phyloP scores from a whole-genome alignment of 371 early-diverging fungal species.

The Capillidium heterosporum region DNA sequence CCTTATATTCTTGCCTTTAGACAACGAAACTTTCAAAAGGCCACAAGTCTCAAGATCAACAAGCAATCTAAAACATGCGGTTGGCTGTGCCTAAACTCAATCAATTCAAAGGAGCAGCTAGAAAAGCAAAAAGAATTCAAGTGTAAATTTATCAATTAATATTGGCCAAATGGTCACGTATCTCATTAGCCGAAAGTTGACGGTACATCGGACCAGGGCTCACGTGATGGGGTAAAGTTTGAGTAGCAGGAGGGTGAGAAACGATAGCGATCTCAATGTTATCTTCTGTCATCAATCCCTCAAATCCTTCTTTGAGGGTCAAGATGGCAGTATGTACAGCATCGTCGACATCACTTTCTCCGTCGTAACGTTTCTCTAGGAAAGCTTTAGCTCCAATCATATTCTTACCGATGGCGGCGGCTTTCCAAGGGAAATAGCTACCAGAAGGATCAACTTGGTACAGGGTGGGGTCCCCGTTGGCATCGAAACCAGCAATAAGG shows the following conservation, averaged over 20 bases:
- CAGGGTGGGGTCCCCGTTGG: constrained; percentile 61
- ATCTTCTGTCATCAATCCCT: constrained; percentile 86
- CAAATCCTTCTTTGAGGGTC: constrained; percentile 95
- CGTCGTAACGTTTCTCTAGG: constrained; percentile 89
- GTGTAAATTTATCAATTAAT: too few species aligned
- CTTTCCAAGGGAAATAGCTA: constrained; percentile 96
- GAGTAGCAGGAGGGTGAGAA: neutral
- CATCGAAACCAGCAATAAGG: constrained; percentile 88
- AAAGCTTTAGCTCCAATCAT: constrained; percentile 97
- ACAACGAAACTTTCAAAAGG: too few species aligned
- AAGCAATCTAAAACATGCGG: too few species aligned
- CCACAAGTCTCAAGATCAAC: too few species aligned
- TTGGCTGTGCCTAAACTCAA: too few species aligned
- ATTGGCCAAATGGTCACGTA: too few species aligned
- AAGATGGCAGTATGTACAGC: constrained; percentile 95
- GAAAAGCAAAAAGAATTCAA: too few species aligned
- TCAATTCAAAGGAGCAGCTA: too few species aligned
- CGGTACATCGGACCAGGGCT: neutral
- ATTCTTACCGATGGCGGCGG: constrained; percentile 96
- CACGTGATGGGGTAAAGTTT: neutral
- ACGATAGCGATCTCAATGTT: constrained; percentile 89
- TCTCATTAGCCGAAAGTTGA: too few species aligned
- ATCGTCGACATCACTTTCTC: constrained; percentile 91
- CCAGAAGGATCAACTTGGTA: constrained; percentile 99
- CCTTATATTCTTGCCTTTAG: too few species aligned